Base-by-base conservation (phyloP, 2,329 filamentous ascomycete genomes). In the Hymenoscyphus occultus region DNA sequence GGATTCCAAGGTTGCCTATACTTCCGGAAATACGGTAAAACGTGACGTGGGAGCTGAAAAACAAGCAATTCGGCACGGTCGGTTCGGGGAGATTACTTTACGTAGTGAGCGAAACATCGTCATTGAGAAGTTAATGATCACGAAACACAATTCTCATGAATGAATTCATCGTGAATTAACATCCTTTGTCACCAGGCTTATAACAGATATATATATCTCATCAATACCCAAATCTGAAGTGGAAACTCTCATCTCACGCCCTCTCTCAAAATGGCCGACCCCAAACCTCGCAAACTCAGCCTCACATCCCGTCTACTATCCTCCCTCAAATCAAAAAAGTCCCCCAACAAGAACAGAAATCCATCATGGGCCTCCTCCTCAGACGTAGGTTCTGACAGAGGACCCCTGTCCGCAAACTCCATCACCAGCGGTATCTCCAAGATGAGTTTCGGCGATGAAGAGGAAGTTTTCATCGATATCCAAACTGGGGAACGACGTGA, bases 401-500 rank as follows among this genome's bases (percentile, higher is more conserved):
- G 35, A 39, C 19, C 35, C n/a, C 40, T 45, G 4, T 28, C 28
- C 12, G 14, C n/a, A 32, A 62, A 56, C 39, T 16, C 60, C 28
- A 59, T 57, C 16, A 48, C n/a, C 9, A 56, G 45, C 31, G 16
- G n/a, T 6, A 13, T 39, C 19, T 48, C 32, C 14, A 48, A 39
- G 22, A 45, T 35, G 13, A 56, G 60, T 32, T 22, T 62, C 22
- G 60, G 60, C 3, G 22, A 19, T 32, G 39, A 28, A 39, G 28
- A 35, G 5, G n/a, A 22, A 16, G 60, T 56, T 22, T n/a, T 54
- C 22, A 51, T 65, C 14, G 68, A 75, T 61, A 70, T 69, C 31
- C 73, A 76, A 59, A 74, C 71, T 13, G 74, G 74, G 22, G 74
- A 76, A 62, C 70, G 70, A 16, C 61, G 68, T 40, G 74, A 76